Conservation (phyloP, 495 filamentous ascomycete genomes). For the Penicillium herquei region DNA sequence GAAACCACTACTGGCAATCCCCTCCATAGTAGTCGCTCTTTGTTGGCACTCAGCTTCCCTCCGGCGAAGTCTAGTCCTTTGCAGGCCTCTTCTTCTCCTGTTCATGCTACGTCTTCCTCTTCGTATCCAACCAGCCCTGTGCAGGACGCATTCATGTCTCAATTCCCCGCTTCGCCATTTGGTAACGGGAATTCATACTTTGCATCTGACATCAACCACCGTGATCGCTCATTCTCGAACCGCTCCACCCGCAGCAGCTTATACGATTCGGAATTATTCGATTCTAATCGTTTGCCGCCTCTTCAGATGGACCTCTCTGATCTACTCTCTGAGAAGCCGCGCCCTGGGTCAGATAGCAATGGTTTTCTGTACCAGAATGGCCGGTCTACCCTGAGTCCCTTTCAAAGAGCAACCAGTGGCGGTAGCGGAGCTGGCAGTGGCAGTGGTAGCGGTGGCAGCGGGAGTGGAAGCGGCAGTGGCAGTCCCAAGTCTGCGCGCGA, state of each 20-base stretch:
- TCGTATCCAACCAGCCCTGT: slow-evolving; percentile 43
- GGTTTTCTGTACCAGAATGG: slow-evolving; percentile 27
- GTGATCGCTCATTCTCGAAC: slow-evolving; percentile 49
- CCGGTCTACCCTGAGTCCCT: slow-evolving; percentile 39
- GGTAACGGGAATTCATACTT: slow-evolving; percentile 34
- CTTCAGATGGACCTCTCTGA: slow-evolving; percentile 40
- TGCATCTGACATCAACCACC: slow-evolving; percentile 33
- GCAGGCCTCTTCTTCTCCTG: slow-evolving; percentile 37
- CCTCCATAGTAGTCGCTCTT: slow-evolving; percentile 32
- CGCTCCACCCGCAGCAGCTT: slow-evolving; percentile 44
- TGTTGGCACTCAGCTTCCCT: slow-evolving; percentile 42
- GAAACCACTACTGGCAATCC: slow-evolving; percentile 34
- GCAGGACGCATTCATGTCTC: slow-evolving; percentile 35
- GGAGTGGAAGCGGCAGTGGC: slow-evolving; percentile 42
- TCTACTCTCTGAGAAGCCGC: slow-evolving; percentile 29
- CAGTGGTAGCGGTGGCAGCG: slow-evolving; percentile 44
- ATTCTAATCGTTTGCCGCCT: slow-evolving; percentile 32
- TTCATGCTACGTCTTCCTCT: slow-evolving; percentile 32
- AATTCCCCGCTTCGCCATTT: slow-evolving; percentile 38
- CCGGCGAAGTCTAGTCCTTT: slow-evolving; percentile 41
- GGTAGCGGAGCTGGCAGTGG: slow-evolving; percentile 47
- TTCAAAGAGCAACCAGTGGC: slow-evolving; percentile 42
- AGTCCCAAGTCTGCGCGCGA: slow-evolving; percentile 44
- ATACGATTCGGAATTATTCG: slow-evolving; percentile 41
- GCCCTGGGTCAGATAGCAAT: slow-evolving; percentile 35